Evolutionary conservation across 2,329 filamentous ascomycete species (phyloP), one percentile per base, ranked within the genome.

Genomic region (Aspergillus awamori): DNA sequence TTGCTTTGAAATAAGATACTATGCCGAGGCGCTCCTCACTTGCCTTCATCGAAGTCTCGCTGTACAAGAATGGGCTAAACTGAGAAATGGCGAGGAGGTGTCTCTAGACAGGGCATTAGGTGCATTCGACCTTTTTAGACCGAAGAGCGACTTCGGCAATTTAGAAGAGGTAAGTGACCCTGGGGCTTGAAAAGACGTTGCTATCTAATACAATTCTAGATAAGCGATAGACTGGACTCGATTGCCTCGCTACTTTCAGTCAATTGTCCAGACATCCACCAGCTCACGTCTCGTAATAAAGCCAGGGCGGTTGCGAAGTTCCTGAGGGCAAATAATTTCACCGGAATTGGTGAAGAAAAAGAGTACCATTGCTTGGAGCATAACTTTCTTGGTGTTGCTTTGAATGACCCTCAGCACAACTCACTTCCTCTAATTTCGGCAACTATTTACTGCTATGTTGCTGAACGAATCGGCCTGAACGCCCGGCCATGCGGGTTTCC

Each of bases 51-150:
- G 94, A 63, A 86, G 86, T 64, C 85, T 90, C 59, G 94, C 93
- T 7, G 83, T 98, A 58, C 83, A 88, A 45, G 86, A 91, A 72
- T 98, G 93, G 94, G 80, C 80, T 63, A 83, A 83, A 57, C 67
- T 91, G 57, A 77, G 75, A 45, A 73, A 77, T 26, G 79, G 83
- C 5, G 81, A 84, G 57, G 76, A 80, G 57, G 80, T 87, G 22
- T 74, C 85, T 7, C 81, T 97, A 20, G 93, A 97, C 73, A 84
- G 85, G 60, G 89, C 89, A 1, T 79, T 98, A 15, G 90, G 88
- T 20, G 90, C 89, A 13, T 96, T 96, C 74, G 95, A 98, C 75
- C 84, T 98, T 77, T 98, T 98, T 76, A 87, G 96, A 49, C 80
- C 94, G 28, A 87, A 89, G 65, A 89, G 89, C 58, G 84, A 87